Base-by-base conservation (phyloP, 768 basidiomycete genomes). In the Asterophora lycoperdoides region DNA sequence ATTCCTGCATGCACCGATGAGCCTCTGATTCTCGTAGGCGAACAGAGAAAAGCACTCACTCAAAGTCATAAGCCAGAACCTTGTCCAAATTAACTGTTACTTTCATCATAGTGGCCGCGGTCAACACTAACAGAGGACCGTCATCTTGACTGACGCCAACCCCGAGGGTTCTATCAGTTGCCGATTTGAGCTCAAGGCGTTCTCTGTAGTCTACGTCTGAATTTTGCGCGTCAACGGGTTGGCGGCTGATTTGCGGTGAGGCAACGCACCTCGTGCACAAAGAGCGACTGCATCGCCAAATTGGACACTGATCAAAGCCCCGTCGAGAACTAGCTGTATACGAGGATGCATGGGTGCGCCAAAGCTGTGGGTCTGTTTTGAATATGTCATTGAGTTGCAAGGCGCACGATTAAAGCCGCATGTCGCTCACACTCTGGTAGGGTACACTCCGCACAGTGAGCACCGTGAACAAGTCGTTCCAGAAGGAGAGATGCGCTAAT, bases 271-370 rank as follows among this genome's bases (percentile, higher is more conserved):
- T 68, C 78, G 73, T 41, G 86, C 77, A 62, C 83, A 84, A 9
- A 90, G 70, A 4, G 84, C 82, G 15, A 89, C 79, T 1, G 86
- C 80, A 63, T 90, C 87, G 23, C 86, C 86, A 53, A 88, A 90
- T 56, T 89, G 80, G 6, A 87, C 74, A 29, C 76, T 73, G 33
- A 81, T 65, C 8, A 87, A 58, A 17, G 75, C 69, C 15, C 84
- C 86, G n/a, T 71, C 72, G n/a, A 72, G 67, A 18, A 86, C 64
- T 14, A 82, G 69, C 45, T 79, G 78, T 45, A 90, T 73, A 38
- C 83, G 75, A 32, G 88, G 84, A 59, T 87, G 86, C 52, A 82
- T 80, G 1, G 86, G 85, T 1, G 84, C 83, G 20, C 80, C 79
- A 33, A 81, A 84, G 50, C 74, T 72, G 26, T 80, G 78, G 17